These are phyloP conservation scores for Mikania micrantha DNA, from an alignment of 129 eudicot genomes.

Conservation along the genomic window DNA sequence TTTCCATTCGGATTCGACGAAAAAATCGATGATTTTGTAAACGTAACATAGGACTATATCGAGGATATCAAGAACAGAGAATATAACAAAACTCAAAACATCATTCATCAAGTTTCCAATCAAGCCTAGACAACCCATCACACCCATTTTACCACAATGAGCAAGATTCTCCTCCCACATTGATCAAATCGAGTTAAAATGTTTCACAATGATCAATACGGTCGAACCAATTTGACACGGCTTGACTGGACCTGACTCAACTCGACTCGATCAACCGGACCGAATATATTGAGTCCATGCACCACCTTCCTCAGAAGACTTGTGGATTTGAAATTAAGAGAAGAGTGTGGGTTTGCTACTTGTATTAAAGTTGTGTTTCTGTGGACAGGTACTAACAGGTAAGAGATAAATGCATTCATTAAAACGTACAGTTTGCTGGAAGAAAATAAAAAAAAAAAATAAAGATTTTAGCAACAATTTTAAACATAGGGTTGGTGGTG, in stretches of 20 bases:
- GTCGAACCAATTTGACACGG: neutral
- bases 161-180: conserved; percentile 15
- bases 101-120: conserved; percentile 49
- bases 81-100: conserved; percentile 56
- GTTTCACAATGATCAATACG: neutral
- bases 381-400: conserved; percentile 42
- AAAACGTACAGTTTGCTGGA: conserved; percentile 40
- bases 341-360: conserved; percentile 33
- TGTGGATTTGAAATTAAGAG: conserved; percentile 21
- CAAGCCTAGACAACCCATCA: conserved; percentile 14
- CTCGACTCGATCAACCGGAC: neutral
- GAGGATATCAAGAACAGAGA: conserved; percentile 51
- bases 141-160: conserved; percentile 20
- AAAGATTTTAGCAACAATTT: conserved; percentile 21
- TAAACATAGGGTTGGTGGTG: conserved; percentile 71
- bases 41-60: conserved; percentile 64
- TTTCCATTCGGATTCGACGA: conserved; percentile 84
- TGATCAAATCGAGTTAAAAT: neutral
- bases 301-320: conserved; percentile 19
- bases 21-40: conserved; percentile 54
- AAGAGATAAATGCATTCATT: conserved; percentile 49
- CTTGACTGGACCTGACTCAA: neutral
- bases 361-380: conserved; percentile 23
- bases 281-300: conserved; percentile 20
- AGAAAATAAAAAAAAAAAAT: conserved; percentile 1